Conservation (phyloP, 2,329 filamentous ascomycete species). For the Calonectria pseudoreteaudii region DNA sequence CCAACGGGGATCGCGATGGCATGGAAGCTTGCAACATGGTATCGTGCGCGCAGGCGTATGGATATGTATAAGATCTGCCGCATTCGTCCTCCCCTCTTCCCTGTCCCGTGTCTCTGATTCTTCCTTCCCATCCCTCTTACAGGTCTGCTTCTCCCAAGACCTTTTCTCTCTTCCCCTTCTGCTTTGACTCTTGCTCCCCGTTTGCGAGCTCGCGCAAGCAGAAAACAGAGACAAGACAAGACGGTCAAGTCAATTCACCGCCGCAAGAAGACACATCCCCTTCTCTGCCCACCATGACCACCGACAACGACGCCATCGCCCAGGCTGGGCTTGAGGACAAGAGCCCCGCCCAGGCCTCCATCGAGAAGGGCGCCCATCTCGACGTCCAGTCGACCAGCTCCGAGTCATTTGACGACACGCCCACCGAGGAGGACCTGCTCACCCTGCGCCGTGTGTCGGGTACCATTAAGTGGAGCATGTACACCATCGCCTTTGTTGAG, state of each 20-base stretch:
- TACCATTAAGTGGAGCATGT: slow-evolving; percentile 73
- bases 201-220: not conserved
- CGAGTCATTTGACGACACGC: slow-evolving; percentile 52
- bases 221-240: not conserved
- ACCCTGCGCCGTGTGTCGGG: slow-evolving; percentile 74
- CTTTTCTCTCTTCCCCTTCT: not conserved
- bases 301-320: slow-evolving; percentile 52
- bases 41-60: not conserved
- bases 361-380: slow-evolving; percentile 46
- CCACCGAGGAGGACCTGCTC: slow-evolving; percentile 71
- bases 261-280: not conserved
- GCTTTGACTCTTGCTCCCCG: not conserved
- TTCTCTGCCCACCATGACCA: slow-evolving; percentile 46
- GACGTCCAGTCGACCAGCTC: slow-evolving; percentile 34
- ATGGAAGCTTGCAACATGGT: not conserved
- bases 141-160: not conserved
- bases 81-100: not conserved
- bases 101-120: slow-evolving; percentile 8
- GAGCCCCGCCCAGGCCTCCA: slow-evolving; percentile 44
- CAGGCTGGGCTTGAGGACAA: slow-evolving; percentile 47
- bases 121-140: slow-evolving; percentile 17
- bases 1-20: not conserved
- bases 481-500: slow-evolving; percentile 79
- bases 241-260: not conserved
- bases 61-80: slow-evolving; percentile 20